These are phyloP conservation scores for Fusarium lyarnte DNA, from an alignment of 2,329 filamentous ascomycete species.

Conservation along the genomic window DNA sequence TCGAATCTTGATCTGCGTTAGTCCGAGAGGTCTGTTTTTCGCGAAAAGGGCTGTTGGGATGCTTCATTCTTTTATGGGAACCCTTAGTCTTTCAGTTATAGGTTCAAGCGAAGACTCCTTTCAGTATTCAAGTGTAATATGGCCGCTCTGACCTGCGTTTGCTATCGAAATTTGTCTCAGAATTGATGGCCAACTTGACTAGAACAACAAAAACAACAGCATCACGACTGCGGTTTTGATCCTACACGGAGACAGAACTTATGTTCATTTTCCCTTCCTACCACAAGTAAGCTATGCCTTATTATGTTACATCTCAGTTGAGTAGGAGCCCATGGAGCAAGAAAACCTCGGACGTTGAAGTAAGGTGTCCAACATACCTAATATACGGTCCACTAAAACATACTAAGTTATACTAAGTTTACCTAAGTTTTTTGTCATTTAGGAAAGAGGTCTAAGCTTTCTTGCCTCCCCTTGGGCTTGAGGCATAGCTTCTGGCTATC, in stretches of 20 bases:
- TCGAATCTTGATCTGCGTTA: background rate
- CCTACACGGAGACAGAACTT: background rate
- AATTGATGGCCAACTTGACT: background rate
- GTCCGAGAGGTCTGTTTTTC: background rate
- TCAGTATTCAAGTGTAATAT: background rate
- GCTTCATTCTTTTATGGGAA: background rate
- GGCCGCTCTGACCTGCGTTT: no score
- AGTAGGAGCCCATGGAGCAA: background rate
- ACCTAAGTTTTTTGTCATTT: background rate
- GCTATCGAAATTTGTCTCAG: background rate
- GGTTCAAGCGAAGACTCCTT: background rate
- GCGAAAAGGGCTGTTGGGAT: background rate
- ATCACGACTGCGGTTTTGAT: background rate
- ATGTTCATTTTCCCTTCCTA: background rate
- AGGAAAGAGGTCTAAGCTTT: background rate
- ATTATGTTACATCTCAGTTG: background rate
- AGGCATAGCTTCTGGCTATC: background rate
- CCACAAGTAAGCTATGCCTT: background rate
- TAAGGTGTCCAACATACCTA: background rate
- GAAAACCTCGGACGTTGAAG: background rate
- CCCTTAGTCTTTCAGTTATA: background rate
- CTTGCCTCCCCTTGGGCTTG: background rate
- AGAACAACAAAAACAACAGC: background rate
- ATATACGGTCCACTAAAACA: background rate
- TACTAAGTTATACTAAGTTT: background rate